phyloP scores from a whole-genome alignment of 495 filamentous ascomycete genomes.

The Rusavskia elegans region DNA sequence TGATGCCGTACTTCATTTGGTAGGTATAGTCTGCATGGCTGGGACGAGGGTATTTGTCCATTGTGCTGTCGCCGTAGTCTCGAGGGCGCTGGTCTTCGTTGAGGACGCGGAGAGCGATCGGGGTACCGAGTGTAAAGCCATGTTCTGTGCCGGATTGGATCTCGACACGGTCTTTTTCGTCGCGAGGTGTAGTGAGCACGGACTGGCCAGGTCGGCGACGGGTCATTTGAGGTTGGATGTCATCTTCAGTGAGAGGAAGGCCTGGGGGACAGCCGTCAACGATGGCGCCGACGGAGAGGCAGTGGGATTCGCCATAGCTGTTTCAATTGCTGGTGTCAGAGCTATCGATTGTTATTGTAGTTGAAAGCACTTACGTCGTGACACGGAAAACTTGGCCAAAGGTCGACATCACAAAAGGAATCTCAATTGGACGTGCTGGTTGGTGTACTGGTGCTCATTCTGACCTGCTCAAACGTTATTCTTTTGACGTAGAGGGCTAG shows the following conservation, averaged over 20 bases:
- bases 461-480: no score
- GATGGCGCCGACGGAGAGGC: slow-evolving; percentile 78
- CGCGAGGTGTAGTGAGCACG: slow-evolving; percentile 75
- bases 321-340: background rate
- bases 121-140: slow-evolving; percentile 81
- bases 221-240: slow-evolving; percentile 92
- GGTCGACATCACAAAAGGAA: no score
- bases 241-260: slow-evolving; percentile 70
- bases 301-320: slow-evolving; percentile 84
- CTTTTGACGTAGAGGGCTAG: no score
- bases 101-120: slow-evolving; percentile 72
- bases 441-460: no score
- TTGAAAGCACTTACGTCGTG: no score
- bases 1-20: slow-evolving; percentile 91
- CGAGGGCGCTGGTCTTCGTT: slow-evolving; percentile 92
- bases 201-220: slow-evolving; percentile 83
- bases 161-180: slow-evolving; percentile 82
- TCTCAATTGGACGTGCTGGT: no score
- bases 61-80: slow-evolving; percentile 83
- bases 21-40: slow-evolving; percentile 97
- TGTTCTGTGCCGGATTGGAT: slow-evolving; percentile 94
- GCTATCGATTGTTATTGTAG: no score
- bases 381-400: no score
- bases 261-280: slow-evolving; percentile 82
- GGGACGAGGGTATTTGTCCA: slow-evolving; percentile 64